Conservation (phyloP, 1,139 yeast species). For the Eremothecium cymbalariae region DNA sequence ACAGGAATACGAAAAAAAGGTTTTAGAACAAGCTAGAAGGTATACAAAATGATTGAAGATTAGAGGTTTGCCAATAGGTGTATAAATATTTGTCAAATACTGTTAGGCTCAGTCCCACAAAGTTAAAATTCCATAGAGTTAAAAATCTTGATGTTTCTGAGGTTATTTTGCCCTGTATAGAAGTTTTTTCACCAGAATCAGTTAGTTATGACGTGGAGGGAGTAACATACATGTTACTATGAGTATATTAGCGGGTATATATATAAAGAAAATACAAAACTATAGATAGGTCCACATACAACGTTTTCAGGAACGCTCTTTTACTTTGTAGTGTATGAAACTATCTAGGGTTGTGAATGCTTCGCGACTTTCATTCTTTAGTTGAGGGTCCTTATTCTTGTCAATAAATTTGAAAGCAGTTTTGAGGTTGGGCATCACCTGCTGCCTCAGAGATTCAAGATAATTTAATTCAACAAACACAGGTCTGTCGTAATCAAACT, state of each 20-base stretch:
- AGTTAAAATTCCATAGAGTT: no score
- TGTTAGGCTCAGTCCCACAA: no score
- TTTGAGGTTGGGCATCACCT: conserved; percentile 41
- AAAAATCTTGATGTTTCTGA: no score
- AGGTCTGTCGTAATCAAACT: conserved; percentile 55
- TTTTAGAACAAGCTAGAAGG: conserved; percentile 70
- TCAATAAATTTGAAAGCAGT: conserved; percentile 53
- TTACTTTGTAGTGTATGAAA: conserved; percentile 65
- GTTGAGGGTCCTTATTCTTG: conserved; percentile 48
- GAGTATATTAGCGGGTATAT: no score
- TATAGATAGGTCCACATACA: no score
- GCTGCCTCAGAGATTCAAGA: conserved; percentile 36
- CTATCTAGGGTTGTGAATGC: conserved; percentile 58
- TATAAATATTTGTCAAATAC: no score
- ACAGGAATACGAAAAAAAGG: conserved; percentile 63
- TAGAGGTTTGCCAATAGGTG: no score
- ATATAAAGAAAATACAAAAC: no score
- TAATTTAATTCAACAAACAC: conserved; percentile 57
- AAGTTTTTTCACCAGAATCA: no score
- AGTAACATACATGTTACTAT: no score
- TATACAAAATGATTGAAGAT: conserved; percentile 40
- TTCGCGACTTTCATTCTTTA: conserved; percentile 64
- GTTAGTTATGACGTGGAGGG: no score
- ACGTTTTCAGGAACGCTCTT: conserved; percentile 32
- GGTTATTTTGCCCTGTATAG: no score